phyloP scores from a whole-genome alignment of 305 asterid species.

The Nicotiana rustica region DNA sequence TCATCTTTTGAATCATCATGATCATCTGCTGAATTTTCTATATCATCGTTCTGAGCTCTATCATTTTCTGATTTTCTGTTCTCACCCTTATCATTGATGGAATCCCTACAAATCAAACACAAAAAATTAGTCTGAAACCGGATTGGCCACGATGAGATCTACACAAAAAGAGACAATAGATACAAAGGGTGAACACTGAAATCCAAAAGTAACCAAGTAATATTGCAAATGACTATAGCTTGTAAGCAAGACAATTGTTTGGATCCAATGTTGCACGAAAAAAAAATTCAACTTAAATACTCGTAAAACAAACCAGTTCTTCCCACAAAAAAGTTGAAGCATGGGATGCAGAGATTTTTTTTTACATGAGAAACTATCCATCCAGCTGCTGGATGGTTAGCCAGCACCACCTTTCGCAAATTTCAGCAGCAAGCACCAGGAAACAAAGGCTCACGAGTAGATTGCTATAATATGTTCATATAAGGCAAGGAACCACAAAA shows the following conservation, averaged over 20 bases:
- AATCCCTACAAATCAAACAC: neutral
- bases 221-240: neutral
- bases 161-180: neutral
- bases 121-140: neutral
- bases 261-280: neutral
- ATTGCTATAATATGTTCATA: neutral
- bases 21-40: slow-evolving; percentile 13
- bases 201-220: slow-evolving; percentile 8
- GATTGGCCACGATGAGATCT: neutral
- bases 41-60: neutral
- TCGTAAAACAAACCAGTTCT: neutral
- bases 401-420: slow-evolving; percentile 4
- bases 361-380: neutral
- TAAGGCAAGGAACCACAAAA: neutral
- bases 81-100: neutral
- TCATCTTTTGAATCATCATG: neutral
- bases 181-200: neutral
- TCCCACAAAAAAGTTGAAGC: neutral
- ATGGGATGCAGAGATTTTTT: neutral
- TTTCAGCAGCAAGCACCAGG: neutral
- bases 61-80: neutral
- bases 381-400: neutral
- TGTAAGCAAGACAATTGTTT: neutral
- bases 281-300: neutral
- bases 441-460: neutral